These are phyloP conservation scores for Saccharomycopsis babjevae DNA, from an alignment of 805 yeast genomes.

Conservation along the genomic window DNA sequence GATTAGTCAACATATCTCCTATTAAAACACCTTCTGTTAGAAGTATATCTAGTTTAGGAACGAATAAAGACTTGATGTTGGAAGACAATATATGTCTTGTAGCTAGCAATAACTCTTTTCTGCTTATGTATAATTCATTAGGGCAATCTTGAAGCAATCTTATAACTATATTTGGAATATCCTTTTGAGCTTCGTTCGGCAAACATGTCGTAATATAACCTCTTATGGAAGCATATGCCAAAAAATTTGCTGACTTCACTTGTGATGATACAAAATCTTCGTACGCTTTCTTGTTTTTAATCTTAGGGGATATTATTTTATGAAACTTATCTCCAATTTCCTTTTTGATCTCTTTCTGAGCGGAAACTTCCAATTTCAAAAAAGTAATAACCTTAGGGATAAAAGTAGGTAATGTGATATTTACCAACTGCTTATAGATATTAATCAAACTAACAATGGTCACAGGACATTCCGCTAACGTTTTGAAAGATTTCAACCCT, in stretches of 20 bases:
- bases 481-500: conserved; percentile 76
- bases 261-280: conserved; percentile 88
- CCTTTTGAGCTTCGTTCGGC: conserved; percentile 23
- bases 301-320: conserved; percentile 64
- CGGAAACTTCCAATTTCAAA: conserved; percentile 67
- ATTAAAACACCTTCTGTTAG: conserved; percentile 81
- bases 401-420: conserved; percentile 60
- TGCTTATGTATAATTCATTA: conserved; percentile 78
- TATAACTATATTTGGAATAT: conserved; percentile 80
- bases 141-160: conserved; percentile 92
- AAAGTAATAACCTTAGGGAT: conserved; percentile 74
- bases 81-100: conserved; percentile 89
- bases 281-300: conserved; percentile 66
- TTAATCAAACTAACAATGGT: conserved; percentile 89
- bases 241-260: conserved; percentile 89
- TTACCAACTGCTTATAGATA: conserved; percentile 68
- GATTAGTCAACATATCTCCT: conserved; percentile 87
- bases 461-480: conserved; percentile 92
- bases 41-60: conserved; percentile 75
- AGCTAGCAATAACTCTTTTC: conserved; percentile 89
- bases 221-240: conserved; percentile 84
- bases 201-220: conserved; percentile 51
- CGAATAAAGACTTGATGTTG: conserved; percentile 67
- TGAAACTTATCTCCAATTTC: conserved; percentile 47
- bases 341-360: conserved; percentile 61